These are phyloP conservation scores for Immersiella caudata DNA, from an alignment of 495 filamentous ascomycete genomes.

Conservation along the genomic window DNA sequence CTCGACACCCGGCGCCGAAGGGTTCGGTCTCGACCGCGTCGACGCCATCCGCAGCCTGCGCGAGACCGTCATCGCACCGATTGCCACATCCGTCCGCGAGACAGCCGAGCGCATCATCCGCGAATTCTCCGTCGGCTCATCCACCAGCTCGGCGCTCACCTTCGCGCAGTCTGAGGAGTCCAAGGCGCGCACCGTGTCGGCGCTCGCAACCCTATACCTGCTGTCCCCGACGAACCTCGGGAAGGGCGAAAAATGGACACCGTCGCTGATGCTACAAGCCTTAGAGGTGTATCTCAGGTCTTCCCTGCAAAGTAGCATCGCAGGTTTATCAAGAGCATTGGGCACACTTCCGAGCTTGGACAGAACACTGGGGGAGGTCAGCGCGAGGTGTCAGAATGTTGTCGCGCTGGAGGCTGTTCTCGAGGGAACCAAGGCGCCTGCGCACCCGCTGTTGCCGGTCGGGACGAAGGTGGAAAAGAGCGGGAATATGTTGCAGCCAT, in stretches of 20 bases:
- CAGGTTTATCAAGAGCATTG: constrained; percentile 71
- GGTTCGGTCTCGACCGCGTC: constrained; percentile 71
- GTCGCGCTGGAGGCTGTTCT: constrained; percentile 83
- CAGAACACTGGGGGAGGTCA: constrained; percentile 77
- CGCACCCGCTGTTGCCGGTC: constrained; percentile 61
- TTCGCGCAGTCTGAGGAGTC: constrained; percentile 82
- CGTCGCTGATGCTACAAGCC: constrained; percentile 72
- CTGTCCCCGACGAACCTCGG: constrained; percentile 62
- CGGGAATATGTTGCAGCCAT: constrained; percentile 68
- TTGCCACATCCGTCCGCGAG: constrained; percentile 67
- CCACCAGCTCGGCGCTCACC: constrained; percentile 55
- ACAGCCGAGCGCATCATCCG: constrained; percentile 79
- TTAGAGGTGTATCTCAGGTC: constrained; percentile 78
- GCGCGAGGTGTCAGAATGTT: constrained; percentile 84
- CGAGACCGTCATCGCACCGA: constrained; percentile 65
- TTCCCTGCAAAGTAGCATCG: constrained; percentile 72
- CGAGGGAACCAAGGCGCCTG: constrained; percentile 63
- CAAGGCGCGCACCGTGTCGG: constrained; percentile 70
- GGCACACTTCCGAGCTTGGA: constrained; percentile 80
- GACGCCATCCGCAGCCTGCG: constrained; percentile 68
- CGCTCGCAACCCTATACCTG: constrained; percentile 76
- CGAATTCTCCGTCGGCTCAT: constrained; percentile 78
- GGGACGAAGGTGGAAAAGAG: constrained; percentile 21
- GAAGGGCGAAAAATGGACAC: constrained; percentile 59
- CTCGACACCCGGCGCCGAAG: constrained; percentile 68